Base-by-base conservation (phyloP, 1,284 basidiomycete species). In the Boletus calvinii region DNA sequence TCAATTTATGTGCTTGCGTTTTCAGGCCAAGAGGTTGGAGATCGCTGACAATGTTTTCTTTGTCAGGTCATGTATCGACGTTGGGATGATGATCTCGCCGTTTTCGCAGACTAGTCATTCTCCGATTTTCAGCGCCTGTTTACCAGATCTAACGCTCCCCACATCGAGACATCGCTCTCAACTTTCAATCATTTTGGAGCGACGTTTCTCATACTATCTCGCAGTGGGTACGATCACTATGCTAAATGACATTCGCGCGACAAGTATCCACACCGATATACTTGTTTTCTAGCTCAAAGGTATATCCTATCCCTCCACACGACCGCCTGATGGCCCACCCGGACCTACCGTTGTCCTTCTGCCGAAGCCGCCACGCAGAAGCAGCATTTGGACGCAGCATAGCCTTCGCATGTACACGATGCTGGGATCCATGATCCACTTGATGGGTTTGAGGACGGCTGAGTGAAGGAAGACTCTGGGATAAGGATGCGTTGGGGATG, bases 11-110 rank as follows among this genome's bases (percentile, higher is more conserved):
- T 54, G 29, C 20, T 32, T 31, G 42, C 6, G 0, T 5, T 40
- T 48, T 47, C 9, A 41, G 42, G 43, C 41, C 36, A 29, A 45
- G 5, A 47, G n/a, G 18, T 22, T 30, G 20, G 36, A 40, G 31
- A 18, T 53, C 45, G 22, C 32, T 46, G 36, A 62, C 34, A 4
- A 39, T 26, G 11, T 32, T 34, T n/a, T 22, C 20, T 46, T 26
- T n/a, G n/a, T 29, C 50, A 87, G 86, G 77, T 1, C 85, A 87
- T 58, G 76, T 85, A 7, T 85, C 84, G 1, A 62, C 73, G 2
- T 78, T 77, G 43, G 84, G 85, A 9, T n/a, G 68, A 71, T 15
- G 78, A 85, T 62, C 62, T 89, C 36, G 80, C 72, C 1, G 70
- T 72, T 1, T 68, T 85, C 41, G 75, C 3, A 64, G 73, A 20